These are phyloP conservation scores for Macrophomina pseudophaseolina DNA, from an alignment of 2,329 filamentous ascomycete species.

Conservation along the genomic window DNA sequence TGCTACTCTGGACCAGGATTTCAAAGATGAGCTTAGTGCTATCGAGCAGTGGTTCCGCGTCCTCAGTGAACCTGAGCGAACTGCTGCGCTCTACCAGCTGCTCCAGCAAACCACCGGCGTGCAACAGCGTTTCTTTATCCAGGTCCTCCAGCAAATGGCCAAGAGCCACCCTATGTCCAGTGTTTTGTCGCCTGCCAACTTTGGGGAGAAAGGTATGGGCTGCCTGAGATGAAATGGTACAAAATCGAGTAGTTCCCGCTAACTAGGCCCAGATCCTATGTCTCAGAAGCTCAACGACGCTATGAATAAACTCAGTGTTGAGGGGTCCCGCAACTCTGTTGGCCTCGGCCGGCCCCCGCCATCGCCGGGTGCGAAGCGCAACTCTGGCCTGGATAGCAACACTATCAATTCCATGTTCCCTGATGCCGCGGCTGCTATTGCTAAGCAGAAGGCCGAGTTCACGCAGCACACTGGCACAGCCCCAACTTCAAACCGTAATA, in stretches of 20 bases:
- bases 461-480: constrained; percentile 92
- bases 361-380: constrained; percentile 81
- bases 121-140: constrained; percentile 98
- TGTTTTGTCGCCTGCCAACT: constrained; percentile 90
- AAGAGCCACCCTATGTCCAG: constrained; percentile 98
- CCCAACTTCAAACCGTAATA: constrained; percentile 92
- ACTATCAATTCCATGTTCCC: constrained; percentile 99
- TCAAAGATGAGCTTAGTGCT: constrained; percentile 97
- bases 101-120: constrained; percentile 98
- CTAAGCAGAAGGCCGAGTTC: constrained; percentile 96
- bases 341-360: constrained; percentile 72
- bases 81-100: constrained; percentile 91
- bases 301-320: constrained; percentile 92
- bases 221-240: background rate
- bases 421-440: constrained; percentile 96
- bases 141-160: constrained; percentile 98
- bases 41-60: constrained; percentile 99
- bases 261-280: constrained; percentile 77
- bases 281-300: constrained; percentile 93
- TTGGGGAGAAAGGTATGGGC: constrained; percentile 82
- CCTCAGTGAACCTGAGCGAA: constrained; percentile 93
- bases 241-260: constrained; percentile 24
- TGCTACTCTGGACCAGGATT: constrained; percentile 97
- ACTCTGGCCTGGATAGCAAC: constrained; percentile 89
- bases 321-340: constrained; percentile 84